phyloP scores from a whole-genome alignment of 345 rosid species.

The Dovyalis caffra region DNA sequence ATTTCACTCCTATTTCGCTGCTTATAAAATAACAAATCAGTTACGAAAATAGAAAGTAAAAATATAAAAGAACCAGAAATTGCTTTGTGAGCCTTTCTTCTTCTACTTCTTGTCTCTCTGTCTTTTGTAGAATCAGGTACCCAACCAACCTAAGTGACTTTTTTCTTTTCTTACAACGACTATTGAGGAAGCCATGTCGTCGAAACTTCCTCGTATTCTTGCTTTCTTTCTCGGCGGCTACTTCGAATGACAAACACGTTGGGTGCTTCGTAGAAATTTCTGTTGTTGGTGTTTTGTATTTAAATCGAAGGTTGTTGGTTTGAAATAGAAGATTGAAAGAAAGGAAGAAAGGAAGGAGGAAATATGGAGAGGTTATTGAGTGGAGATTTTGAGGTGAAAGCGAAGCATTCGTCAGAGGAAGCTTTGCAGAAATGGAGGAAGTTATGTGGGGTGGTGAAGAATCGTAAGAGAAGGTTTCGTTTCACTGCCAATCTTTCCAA shows the following conservation, averaged over 20 bases:
- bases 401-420: slow-evolving; percentile 70
- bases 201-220: not conserved
- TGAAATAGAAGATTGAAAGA: too few relatives aligned
- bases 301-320: not conserved
- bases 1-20: not conserved
- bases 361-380: slow-evolving; percentile 65
- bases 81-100: too few relatives aligned
- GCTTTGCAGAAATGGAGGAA: slow-evolving; percentile 68
- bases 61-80: not conserved
- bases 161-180: not conserved
- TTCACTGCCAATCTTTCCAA: slow-evolving; percentile 87
- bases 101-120: not conserved
- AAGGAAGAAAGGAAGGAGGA: not conserved
- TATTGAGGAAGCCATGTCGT: not conserved
- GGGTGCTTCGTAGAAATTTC: not conserved
- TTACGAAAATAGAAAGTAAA: not conserved
- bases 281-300: not conserved
- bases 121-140: not conserved
- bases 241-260: not conserved
- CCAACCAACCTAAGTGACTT: not conserved
- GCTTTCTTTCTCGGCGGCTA: not conserved
- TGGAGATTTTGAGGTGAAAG: slow-evolving; percentile 61
- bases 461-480: slow-evolving; percentile 82
- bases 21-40: not conserved
- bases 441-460: slow-evolving; percentile 72